These are phyloP conservation scores for Pterocarpus macrocarpus DNA, from an alignment of 306 rosid genomes.

Conservation along the genomic window DNA sequence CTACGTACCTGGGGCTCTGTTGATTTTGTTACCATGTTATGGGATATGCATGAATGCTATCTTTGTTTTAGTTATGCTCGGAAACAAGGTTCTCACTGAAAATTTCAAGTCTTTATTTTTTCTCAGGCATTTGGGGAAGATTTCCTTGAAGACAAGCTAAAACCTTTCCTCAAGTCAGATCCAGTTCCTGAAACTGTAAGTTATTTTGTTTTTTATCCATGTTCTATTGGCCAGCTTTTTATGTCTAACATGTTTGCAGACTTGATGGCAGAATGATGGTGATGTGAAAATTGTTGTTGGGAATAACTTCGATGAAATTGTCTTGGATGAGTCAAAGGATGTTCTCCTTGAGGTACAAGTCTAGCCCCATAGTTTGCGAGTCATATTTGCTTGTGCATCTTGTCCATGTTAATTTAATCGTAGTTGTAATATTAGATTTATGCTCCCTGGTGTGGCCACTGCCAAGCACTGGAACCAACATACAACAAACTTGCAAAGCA, in stretches of 20 bases:
- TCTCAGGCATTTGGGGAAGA: constrained; percentile 80
- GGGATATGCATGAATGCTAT: constrained; percentile 17
- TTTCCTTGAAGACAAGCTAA: constrained; percentile 90
- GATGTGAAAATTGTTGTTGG: constrained; percentile 96
- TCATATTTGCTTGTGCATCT: constrained; percentile 25
- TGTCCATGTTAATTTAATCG: constrained; percentile 29
- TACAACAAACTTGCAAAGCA: constrained; percentile 97
- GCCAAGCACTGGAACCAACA: constrained; percentile 96
- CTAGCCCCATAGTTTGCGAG: constrained; percentile 25
- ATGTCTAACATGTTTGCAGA: constrained; percentile 13
- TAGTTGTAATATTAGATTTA: constrained; percentile 66
- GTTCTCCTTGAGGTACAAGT: constrained; percentile 91
- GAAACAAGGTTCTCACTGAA: constrained; percentile 40
- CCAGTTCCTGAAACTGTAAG: constrained; percentile 92
- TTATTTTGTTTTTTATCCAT: constrained; percentile 35
- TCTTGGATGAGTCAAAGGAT: constrained; percentile 94
- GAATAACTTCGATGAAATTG: constrained; percentile 86
- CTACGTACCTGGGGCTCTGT: background rate
- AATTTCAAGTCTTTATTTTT: constrained; percentile 14
- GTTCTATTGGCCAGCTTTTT: constrained; percentile 26
- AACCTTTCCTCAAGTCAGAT: constrained; percentile 90
- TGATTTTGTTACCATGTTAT: constrained; percentile 27
- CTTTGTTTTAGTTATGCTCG: constrained; percentile 27
- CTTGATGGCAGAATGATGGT: constrained; percentile 69
- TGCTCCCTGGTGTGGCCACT: constrained; percentile 99